Percentiles rank a stretch among this genome's conserved stretches.
Evolutionary conservation across 257 asterid species (phyloP).

Genomic region (Primulina eburnea): DNA sequence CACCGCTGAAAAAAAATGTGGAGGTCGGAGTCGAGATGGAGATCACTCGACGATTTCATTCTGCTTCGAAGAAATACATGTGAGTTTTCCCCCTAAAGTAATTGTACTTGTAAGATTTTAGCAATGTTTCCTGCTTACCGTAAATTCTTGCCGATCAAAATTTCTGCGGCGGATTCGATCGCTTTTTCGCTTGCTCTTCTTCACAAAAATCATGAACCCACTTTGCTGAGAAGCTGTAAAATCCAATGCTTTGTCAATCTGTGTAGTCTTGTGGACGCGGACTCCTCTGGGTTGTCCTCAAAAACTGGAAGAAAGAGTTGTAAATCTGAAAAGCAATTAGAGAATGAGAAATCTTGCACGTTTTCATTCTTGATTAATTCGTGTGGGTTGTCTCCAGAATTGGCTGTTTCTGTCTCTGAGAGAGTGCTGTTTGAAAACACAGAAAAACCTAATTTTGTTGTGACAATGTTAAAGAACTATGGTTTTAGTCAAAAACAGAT

Average conservation of each 20-base stretch:
- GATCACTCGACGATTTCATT: too few species aligned
- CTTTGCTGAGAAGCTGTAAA: background rate
- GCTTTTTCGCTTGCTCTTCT: background rate
- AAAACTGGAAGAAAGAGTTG: background rate
- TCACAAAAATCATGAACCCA: background rate
- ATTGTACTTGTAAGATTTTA: too few species aligned
- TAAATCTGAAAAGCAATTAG: background rate
- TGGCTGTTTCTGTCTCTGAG: conserved; percentile 27
- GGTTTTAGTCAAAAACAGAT: conserved; percentile 22
- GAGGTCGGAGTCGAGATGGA: too few species aligned
- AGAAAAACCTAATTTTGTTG: conserved; percentile 23
- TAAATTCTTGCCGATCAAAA: background rate
- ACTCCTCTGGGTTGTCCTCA: background rate
- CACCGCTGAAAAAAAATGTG: too few species aligned
- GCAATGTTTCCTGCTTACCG: background rate
- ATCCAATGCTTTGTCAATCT: background rate
- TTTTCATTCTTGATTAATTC: conserved; percentile 23
- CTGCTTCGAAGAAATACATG: background rate
- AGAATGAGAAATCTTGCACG: conserved; percentile 12
- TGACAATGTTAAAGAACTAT: conserved; percentile 10
- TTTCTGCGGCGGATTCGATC: background rate
- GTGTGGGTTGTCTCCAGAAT: conserved; percentile 29
- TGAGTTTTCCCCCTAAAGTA: background rate
- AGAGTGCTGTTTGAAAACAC: conserved; percentile 17
- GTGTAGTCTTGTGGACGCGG: background rate